phyloP scores from a whole-genome alignment of 306 rosid species.

The Begonia loranthoides region DNA sequence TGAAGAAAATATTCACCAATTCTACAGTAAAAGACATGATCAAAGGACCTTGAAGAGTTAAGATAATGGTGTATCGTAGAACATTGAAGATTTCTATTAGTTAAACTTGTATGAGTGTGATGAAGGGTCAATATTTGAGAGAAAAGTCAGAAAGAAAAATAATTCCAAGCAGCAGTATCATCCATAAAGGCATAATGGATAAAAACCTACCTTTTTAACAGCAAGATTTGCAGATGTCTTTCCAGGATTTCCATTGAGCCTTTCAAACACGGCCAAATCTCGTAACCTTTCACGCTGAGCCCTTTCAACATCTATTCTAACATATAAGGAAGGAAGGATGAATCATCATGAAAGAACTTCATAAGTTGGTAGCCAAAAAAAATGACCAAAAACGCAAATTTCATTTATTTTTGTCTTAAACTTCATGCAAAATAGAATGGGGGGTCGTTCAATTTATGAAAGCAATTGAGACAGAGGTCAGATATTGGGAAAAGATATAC shows the following conservation, averaged over 20 bases:
- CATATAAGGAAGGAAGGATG: slow-evolving; percentile 1
- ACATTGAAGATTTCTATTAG: too few relatives aligned
- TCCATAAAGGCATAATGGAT: not conserved
- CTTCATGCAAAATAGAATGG: too few relatives aligned
- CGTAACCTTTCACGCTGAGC: slow-evolving; percentile 59
- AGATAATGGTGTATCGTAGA: too few relatives aligned
- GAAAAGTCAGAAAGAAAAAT: not conserved
- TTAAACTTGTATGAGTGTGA: too few relatives aligned
- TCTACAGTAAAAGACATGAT: too few relatives aligned
- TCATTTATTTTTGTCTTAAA: not conserved
- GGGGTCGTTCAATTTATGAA: too few relatives aligned
- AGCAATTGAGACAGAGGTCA: too few relatives aligned
- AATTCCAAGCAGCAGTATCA: not conserved
- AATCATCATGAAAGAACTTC: not conserved
- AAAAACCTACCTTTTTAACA: slow-evolving; percentile 55
- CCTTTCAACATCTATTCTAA: slow-evolving; percentile 57
- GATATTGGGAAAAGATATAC: too few relatives aligned
- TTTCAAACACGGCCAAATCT: slow-evolving; percentile 87
- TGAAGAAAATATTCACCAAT: too few relatives aligned
- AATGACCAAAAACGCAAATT: not conserved
- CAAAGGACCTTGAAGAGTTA: too few relatives aligned
- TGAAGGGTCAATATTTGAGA: not conserved
- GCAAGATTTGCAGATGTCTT: slow-evolving; percentile 62
- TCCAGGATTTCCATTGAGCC: slow-evolving; percentile 53
- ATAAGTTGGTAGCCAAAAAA: not conserved